These are phyloP conservation scores for Margaritispora aquatica DNA, from an alignment of 495 filamentous ascomycete genomes.

Conservation along the genomic window DNA sequence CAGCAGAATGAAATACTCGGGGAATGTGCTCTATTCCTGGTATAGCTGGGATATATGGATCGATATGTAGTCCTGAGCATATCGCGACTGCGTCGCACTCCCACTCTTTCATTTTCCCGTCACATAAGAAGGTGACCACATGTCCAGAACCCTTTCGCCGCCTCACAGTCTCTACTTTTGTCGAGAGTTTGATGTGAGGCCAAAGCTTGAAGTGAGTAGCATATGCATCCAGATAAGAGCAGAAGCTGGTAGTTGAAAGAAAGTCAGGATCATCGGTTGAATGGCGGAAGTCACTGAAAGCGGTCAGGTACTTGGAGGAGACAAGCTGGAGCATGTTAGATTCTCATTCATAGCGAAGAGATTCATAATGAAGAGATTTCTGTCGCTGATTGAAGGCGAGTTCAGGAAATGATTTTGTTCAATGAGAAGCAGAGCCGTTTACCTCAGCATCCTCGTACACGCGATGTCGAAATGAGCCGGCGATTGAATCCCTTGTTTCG, in stretches of 20 bases:
- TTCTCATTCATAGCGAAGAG: too few species aligned
- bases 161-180: slow-evolving; percentile 22
- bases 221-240: slow-evolving; percentile 35
- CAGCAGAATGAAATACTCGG: slow-evolving; percentile 32
- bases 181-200: slow-evolving; percentile 32
- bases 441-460: slow-evolving; percentile 21
- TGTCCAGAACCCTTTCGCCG: slow-evolving; percentile 22
- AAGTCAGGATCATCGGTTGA: slow-evolving; percentile 29
- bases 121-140: slow-evolving; percentile 21
- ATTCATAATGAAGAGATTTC: background rate
- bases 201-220: slow-evolving; percentile 32
- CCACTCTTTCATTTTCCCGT: slow-evolving; percentile 18
- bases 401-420: background rate
- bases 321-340: slow-evolving; percentile 31
- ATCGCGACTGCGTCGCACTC: slow-evolving; percentile 37
- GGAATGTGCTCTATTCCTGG: slow-evolving; percentile 33
- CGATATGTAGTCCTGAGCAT: slow-evolving; percentile 37
- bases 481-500: slow-evolving; percentile 12
- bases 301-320: slow-evolving; percentile 34
- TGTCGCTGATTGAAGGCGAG: background rate
- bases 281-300: slow-evolving; percentile 35
- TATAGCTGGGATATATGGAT: slow-evolving; percentile 33
- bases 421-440: background rate
- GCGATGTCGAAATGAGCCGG: slow-evolving; percentile 18
- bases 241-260: slow-evolving; percentile 27